Percentiles rank a stretch among this genome's conserved stretches.
phyloP scores from a whole-genome alignment of 805 yeast genomes.

The Kodamaea jinghongensis region DNA sequence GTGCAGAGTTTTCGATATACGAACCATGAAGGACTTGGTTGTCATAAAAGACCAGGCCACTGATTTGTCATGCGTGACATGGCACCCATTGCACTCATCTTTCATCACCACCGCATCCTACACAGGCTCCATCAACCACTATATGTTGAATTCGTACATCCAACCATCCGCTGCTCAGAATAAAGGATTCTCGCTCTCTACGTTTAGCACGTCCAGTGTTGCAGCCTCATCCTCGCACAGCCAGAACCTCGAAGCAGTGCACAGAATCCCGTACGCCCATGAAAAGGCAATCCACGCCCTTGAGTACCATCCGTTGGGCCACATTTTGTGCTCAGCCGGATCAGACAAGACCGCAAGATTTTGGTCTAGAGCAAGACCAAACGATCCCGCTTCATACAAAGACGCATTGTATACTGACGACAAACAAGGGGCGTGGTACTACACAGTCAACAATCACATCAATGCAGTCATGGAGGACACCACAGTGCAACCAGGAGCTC shows the following conservation, averaged over 20 bases:
- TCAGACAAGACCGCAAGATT: constrained; percentile 90
- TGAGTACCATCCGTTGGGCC: constrained; percentile 94
- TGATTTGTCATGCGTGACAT: constrained; percentile 79
- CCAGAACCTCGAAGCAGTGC: constrained; percentile 39
- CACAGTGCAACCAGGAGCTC: constrained; percentile 1
- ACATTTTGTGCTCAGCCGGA: constrained; percentile 85
- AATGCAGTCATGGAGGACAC: constrained; percentile 33
- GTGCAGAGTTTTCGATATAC: constrained; percentile 79
- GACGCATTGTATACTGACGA: constrained; percentile 78
- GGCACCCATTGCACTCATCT: constrained; percentile 90
- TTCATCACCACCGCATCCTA: constrained; percentile 82
- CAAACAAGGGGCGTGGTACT: constrained; percentile 57
- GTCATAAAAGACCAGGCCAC: constrained; percentile 77
- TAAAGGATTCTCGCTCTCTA: constrained; percentile 13
- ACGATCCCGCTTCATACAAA: constrained; percentile 76
- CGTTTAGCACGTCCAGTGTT: constrained; percentile 2
- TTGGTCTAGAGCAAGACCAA: constrained; percentile 93
- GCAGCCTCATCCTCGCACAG: constrained; percentile 1
- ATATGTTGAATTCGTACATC: constrained; percentile 54
- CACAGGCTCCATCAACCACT: constrained; percentile 84
- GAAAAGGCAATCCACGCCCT: constrained; percentile 88
- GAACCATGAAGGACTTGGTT: constrained; percentile 76
- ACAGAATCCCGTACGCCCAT: constrained; percentile 85
- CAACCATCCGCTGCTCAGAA: constrained; percentile 24
- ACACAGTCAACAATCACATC: constrained; percentile 43